A percentile compares a stretch with the other conserved stretches of the same genome.
Evolutionary conservation across 2,329 filamentous ascomycete species (phyloP).

Genomic region (Sarocladium brachiariae): DNA sequence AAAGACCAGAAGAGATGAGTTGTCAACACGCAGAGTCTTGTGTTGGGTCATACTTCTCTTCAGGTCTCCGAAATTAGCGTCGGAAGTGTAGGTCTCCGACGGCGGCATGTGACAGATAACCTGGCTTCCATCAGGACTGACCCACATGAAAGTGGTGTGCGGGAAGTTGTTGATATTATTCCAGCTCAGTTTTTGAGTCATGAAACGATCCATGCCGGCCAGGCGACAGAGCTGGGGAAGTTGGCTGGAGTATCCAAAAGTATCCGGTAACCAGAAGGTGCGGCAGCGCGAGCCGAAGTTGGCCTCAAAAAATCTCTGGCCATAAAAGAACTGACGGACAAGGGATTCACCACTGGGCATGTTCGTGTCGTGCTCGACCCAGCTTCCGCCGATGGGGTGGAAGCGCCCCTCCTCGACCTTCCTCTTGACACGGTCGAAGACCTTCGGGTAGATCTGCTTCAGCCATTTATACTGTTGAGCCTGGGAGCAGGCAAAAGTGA

Average conservation of each 20-base stretch:
- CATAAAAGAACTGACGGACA: slow-evolving; percentile 89
- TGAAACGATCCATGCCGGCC: slow-evolving; percentile 93
- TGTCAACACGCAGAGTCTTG: slow-evolving; percentile 92
- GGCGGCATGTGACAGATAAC: slow-evolving; percentile 98
- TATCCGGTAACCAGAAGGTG: slow-evolving; percentile 97
- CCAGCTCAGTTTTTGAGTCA: slow-evolving; percentile 98
- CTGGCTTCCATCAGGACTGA: slow-evolving; percentile 88
- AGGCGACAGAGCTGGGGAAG: slow-evolving; percentile 88
- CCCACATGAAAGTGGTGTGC: slow-evolving; percentile 98
- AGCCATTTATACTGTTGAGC: slow-evolving; percentile 99
- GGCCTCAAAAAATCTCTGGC: slow-evolving; percentile 89
- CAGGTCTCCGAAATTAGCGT: slow-evolving; percentile 91
- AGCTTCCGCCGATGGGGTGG: slow-evolving; percentile 92
- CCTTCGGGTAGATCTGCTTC: slow-evolving; percentile 78
- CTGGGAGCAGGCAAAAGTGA: slow-evolving; percentile 86
- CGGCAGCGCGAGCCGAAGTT: slow-evolving; percentile 81
- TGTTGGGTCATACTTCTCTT: slow-evolving; percentile 84
- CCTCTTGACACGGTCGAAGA: slow-evolving; percentile 82
- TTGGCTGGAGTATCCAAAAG: slow-evolving; percentile 94
- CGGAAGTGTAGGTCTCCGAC: slow-evolving; percentile 89
- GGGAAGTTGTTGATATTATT: slow-evolving; percentile 99
- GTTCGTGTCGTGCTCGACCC: slow-evolving; percentile 99
- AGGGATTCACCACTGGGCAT: slow-evolving; percentile 93
- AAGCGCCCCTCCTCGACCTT: slow-evolving; percentile 90
- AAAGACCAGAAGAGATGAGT: slow-evolving; percentile 84